Evolutionary conservation across 352 stramenopile species (phyloP).

Genomic region (Phytophthora pisi): DNA sequence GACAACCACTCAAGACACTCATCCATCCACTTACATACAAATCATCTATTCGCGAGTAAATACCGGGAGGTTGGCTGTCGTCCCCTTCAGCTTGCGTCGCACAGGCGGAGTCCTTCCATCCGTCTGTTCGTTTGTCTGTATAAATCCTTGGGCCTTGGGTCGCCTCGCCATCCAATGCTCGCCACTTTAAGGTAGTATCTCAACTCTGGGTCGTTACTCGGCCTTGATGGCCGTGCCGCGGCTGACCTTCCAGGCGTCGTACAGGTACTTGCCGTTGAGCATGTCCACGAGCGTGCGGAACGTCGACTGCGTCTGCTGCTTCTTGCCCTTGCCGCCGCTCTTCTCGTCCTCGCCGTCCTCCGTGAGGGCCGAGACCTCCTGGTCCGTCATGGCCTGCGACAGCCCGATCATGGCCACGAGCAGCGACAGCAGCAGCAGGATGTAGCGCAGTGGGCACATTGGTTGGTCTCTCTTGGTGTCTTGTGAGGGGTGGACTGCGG

Average conservation of each 20-base stretch:
- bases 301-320: conserved; percentile 49
- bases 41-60: conserved; percentile 24
- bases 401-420: conserved; percentile 86
- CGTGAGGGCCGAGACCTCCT: conserved; percentile 60
- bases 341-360: conserved; percentile 72
- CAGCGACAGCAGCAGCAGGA: conserved; percentile 83
- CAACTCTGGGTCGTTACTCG: conserved; percentile 25
- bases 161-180: neutral
- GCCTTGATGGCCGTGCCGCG: conserved; percentile 59
- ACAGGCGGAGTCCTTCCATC: conserved; percentile 1
- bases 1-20: conserved; percentile 13
- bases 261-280: conserved; percentile 90
- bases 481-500: neutral
- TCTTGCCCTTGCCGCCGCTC: conserved; percentile 44
- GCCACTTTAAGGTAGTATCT: neutral
- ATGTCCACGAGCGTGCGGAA: conserved; percentile 85
- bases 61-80: neutral
- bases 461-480: neutral
- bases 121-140: neutral
- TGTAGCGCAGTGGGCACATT: conserved; percentile 89
- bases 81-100: neutral
- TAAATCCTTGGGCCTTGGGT: neutral
- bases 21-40: conserved; percentile 21
- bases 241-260: conserved; percentile 79
- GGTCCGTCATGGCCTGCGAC: conserved; percentile 77